phyloP scores from a whole-genome alignment of 2,329 filamentous ascomycete genomes.

The Diaporthe eres region DNA sequence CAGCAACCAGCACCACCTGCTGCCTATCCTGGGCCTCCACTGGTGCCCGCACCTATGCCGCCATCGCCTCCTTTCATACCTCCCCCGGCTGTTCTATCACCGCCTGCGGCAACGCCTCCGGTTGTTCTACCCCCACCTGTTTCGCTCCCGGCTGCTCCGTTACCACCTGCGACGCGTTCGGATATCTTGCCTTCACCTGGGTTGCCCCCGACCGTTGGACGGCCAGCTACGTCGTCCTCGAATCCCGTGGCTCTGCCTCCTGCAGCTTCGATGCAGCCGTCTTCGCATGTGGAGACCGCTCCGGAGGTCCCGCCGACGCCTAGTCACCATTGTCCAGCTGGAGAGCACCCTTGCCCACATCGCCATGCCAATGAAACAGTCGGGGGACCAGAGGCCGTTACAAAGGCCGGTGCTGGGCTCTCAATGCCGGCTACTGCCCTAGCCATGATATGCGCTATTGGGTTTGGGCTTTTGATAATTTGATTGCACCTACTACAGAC shows the following conservation, averaged over 20 bases:
- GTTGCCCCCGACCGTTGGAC: not conserved
- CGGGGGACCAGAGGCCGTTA: conserved; percentile 1
- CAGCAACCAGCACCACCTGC: conserved; percentile 14
- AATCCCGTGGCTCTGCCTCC: not conserved
- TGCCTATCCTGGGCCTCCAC: not conserved
- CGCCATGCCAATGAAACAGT: not conserved
- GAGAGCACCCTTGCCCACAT: conserved; percentile 9
- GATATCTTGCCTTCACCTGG: not conserved
- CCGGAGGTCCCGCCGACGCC: not conserved
- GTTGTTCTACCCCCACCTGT: not conserved
- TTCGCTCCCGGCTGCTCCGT: not conserved
- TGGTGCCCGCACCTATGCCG: not conserved
- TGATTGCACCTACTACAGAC: not conserved
- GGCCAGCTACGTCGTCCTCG: not conserved
- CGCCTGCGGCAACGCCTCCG: not conserved
- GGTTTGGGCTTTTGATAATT: not conserved
- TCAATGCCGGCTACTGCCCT: not conserved
- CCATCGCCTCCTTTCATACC: not conserved
- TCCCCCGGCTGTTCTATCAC: not conserved
- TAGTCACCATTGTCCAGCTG: not conserved
- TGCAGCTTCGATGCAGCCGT: not conserved
- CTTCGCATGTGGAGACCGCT: not conserved
- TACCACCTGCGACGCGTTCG: not conserved
- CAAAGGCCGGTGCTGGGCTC: not conserved
- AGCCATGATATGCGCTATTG: not conserved